These are phyloP conservation scores for Blastobotrys persicus DNA, from an alignment of 1,139 yeast genomes.

Conservation along the genomic window DNA sequence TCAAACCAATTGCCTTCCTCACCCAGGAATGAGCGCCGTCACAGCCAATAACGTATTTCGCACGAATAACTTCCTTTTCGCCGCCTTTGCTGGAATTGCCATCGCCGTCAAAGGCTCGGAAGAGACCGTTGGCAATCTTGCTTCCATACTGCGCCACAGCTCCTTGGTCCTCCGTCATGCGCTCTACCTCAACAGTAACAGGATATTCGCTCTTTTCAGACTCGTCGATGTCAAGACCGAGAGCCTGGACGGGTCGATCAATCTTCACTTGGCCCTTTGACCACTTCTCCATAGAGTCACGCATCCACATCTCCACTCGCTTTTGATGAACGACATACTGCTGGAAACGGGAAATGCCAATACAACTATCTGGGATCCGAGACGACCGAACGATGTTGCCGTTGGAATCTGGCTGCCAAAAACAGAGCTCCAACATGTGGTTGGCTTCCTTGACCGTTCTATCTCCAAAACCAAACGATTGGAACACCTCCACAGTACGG, in stretches of 20 bases:
- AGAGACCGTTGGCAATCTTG: conserved; percentile 35
- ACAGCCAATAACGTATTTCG: conserved; percentile 41
- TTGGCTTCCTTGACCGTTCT: conserved; percentile 37
- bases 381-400: conserved; percentile 29
- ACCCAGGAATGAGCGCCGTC: conserved; percentile 45
- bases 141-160: conserved; percentile 34
- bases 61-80: conserved; percentile 27
- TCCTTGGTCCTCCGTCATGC: conserved; percentile 27
- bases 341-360: conserved; percentile 38
- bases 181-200: conserved; percentile 33
- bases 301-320: conserved; percentile 36
- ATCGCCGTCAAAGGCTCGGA: conserved; percentile 39
- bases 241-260: conserved; percentile 37
- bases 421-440: conserved; percentile 32
- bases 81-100: conserved; percentile 17
- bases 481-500: conserved; percentile 39
- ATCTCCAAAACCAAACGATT: conserved; percentile 38
- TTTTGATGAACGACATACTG: conserved; percentile 41
- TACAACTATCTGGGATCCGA: conserved; percentile 35
- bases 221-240: conserved; percentile 32
- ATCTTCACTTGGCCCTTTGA: conserved; percentile 29
- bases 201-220: conserved; percentile 35
- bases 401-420: conserved; percentile 25
- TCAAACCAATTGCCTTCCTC: conserved; percentile 33
- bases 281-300: conserved; percentile 35